Base-by-base conservation (phyloP, 1,139 yeast genomes). In the Hemisphaericaspora subhashii region DNA sequence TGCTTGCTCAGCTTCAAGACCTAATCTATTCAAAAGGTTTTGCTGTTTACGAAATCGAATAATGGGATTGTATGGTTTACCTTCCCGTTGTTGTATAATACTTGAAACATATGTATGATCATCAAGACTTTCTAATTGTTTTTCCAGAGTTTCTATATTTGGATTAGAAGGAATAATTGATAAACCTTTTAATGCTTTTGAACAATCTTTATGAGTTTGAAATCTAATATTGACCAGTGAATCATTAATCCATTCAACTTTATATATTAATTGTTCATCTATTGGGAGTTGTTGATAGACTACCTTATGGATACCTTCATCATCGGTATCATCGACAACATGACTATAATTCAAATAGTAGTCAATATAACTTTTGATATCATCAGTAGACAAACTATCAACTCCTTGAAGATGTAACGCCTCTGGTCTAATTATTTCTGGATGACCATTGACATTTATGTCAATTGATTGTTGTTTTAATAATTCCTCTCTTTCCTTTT, bases 201-300 rank as follows among this genome's bases (percentile, higher is more conserved):
- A 43, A 2, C 80, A 72, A 11, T 65, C 66, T 22, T 70, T 77
- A 33, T 66, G 71, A 17, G 69, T 62, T 25, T 64, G 60, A 53
- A 79, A 84, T 3, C 73, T 79, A 12, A 82, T 56, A 42, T 78
- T 79, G 20, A 82, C 73, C 1, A 78, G 65, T 12, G 74, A 55
- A 55, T 85, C 94, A 53, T 85, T 78, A 33, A 85, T 72, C 94
- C 94, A 85, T 52, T 84, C 83, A 20, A 83, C 59, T 37, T 67
- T 62, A 56, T 76, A 81, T 15, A 54, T 55, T 12, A 60, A 45
- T 37, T 61, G 66, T 3, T 62, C 55, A 25, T 58, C 62, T 18
- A 55, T 45, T 2, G 68, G 64, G 15, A 53, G 47, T 10, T 57
- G 59, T 27, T 57, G 58, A 40, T 62, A 64, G 8, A 39, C 39